Conservation (phyloP, 306 rosid species). For the Citrullus colocynthis region DNA sequence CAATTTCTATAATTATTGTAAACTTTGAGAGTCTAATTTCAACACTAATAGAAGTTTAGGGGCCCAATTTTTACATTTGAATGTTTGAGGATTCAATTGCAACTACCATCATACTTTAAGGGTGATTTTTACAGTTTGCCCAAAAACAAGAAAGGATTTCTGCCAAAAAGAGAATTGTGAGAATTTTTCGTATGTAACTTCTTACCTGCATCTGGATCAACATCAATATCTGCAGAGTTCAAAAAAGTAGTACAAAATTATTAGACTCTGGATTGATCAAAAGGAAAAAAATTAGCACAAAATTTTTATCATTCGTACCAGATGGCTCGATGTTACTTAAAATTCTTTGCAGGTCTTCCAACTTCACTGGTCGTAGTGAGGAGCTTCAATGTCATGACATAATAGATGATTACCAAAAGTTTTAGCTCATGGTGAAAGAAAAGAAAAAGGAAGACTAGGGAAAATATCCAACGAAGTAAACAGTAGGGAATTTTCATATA, state of each 20-base stretch:
- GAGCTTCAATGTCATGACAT: slow-evolving; percentile 17
- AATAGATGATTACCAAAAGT: slow-evolving; percentile 7
- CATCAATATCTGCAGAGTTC: slow-evolving; percentile 40
- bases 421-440: slow-evolving; percentile 27
- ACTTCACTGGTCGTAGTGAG: slow-evolving; percentile 69
- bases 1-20: too few relatives aligned
- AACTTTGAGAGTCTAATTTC: too few relatives aligned
- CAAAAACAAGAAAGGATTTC: not conserved
- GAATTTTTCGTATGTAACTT: not conserved
- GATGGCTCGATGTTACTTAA: slow-evolving; percentile 64
- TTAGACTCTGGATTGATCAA: too few relatives aligned
- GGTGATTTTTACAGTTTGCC: too few relatives aligned
- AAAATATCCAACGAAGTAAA: not conserved
- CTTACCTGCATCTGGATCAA: slow-evolving; percentile 83
- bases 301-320: slow-evolving; percentile 24
- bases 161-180: not conserved
- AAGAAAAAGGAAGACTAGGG: not conserved
- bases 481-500: not conserved
- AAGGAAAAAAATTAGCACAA: too few relatives aligned
- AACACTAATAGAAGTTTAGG: too few relatives aligned
- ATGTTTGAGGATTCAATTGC: too few relatives aligned
- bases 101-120: too few relatives aligned
- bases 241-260: not conserved
- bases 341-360: slow-evolving; percentile 82
- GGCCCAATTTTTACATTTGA: too few relatives aligned